Conservation (phyloP, 768 basidiomycete species). For the Rhodotorula paludigena region DNA sequence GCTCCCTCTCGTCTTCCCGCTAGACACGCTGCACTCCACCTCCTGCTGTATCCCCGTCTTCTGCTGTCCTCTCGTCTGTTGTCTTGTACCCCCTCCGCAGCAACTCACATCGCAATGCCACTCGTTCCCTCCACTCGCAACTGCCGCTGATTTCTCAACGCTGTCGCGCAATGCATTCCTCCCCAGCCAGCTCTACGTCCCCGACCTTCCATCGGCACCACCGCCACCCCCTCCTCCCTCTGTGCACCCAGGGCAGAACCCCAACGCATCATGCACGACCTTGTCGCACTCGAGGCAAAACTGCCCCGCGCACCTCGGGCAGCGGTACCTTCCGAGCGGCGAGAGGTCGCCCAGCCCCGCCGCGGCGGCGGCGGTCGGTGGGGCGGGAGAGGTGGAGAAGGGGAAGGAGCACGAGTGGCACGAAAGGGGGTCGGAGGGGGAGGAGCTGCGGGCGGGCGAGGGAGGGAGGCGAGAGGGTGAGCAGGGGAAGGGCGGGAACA, state of each 20-base stretch:
- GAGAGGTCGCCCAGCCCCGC: constrained; percentile 64
- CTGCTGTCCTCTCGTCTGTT: not conserved
- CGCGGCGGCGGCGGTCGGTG: constrained; percentile 43
- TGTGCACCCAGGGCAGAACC: constrained; percentile 71
- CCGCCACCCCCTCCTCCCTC: not conserved
- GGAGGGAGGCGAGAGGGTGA: not conserved
- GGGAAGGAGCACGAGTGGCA: constrained; percentile 79
- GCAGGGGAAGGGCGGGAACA: constrained; percentile 47
- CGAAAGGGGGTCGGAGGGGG: constrained; percentile 40
- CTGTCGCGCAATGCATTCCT: not conserved
- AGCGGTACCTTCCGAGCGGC: constrained; percentile 78
- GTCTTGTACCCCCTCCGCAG: not conserved
- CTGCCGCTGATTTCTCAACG: too few relatives aligned
- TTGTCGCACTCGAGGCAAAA: constrained; percentile 96
- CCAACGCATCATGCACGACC: constrained; percentile 89
- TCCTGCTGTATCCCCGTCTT: not conserved
- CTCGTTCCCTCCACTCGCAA: too few relatives aligned
- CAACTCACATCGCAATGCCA: not conserved
- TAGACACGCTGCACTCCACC: not conserved
- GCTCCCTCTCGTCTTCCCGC: constrained; percentile 24
- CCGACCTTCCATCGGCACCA: not conserved
- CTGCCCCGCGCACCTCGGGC: constrained; percentile 75
- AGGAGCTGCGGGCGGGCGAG: constrained; percentile 45
- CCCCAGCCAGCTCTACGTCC: not conserved
- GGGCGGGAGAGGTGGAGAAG: constrained; percentile 52